A percentile compares a stretch with the other conserved stretches of the same genome.
Conservation (phyloP, 257 asterid species). For the Coffea canephora region DNA sequence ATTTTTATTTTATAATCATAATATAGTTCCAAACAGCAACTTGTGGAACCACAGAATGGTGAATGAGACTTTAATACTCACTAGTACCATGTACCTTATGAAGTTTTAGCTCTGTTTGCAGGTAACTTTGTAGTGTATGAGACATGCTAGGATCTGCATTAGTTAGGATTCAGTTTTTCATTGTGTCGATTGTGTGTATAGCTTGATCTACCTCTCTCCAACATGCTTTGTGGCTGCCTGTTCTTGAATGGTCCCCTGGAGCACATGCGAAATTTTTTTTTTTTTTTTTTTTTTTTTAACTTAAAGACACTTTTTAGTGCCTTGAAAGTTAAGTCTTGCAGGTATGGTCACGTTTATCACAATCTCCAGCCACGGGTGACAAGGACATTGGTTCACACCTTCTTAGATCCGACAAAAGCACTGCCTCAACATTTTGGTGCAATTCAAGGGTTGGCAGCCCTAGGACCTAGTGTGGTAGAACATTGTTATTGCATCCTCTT, state of each 20-base stretch:
- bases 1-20: neutral
- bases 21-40: neutral
- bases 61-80: neutral
- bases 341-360: conserved; percentile 85
- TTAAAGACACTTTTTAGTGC: neutral
- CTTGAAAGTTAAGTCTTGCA: conserved; percentile 30
- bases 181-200: neutral
- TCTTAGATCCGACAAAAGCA: conserved; percentile 84
- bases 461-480: conserved; percentile 98
- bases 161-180: neutral
- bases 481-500: conserved; percentile 14
- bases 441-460: conserved; percentile 89
- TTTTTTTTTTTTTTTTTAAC: neutral
- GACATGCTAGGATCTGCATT: neutral
- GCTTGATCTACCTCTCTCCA: neutral
- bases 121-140: neutral
- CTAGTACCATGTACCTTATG: neutral
- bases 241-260: neutral
- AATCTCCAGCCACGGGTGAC: conserved; percentile 89
- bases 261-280: neutral
- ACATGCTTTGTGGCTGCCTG: neutral
- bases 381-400: conserved; percentile 74
- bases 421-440: conserved; percentile 98
- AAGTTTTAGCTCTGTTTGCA: neutral
- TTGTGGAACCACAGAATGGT: neutral